phyloP scores from a whole-genome alignment of 2,329 filamentous ascomycete species.

The Colletotrichum musae region DNA sequence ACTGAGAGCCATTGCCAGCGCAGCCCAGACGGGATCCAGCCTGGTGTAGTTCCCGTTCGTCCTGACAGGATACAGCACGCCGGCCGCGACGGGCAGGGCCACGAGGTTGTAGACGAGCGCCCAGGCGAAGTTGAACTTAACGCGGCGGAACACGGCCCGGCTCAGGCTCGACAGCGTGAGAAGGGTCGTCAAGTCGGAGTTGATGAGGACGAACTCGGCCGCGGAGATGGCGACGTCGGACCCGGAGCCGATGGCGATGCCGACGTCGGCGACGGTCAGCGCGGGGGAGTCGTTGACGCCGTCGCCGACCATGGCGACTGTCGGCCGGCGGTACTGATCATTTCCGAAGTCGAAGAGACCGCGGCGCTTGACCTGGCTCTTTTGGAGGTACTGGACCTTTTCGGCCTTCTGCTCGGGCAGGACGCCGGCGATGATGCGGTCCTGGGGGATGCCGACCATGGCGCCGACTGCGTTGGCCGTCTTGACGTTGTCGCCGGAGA shows the following conservation, averaged over 20 bases:
- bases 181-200: constrained; percentile 70
- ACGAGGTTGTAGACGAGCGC: constrained; percentile 76
- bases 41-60: constrained; percentile 55
- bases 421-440: constrained; percentile 74
- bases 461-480: constrained; percentile 73
- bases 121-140: constrained; percentile 79
- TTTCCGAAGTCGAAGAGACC: constrained; percentile 28
- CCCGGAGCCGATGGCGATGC: constrained; percentile 77
- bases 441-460: constrained; percentile 67
- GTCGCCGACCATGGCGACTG: constrained; percentile 79
- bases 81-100: constrained; percentile 76
- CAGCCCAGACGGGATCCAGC: constrained; percentile 57
- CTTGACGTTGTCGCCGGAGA: constrained; percentile 62
- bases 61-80: constrained; percentile 73
- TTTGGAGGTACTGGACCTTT: constrained; percentile 57
- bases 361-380: constrained; percentile 35
- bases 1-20: constrained; percentile 75
- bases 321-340: constrained; percentile 55
- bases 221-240: constrained; percentile 78
- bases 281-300: constrained; percentile 80
- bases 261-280: constrained; percentile 75
- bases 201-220: constrained; percentile 76
- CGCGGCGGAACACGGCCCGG: constrained; percentile 73
- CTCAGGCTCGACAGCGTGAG: constrained; percentile 73
- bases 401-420: constrained; percentile 63